A percentile compares a stretch with the other conserved stretches of the same genome.
Conservation (phyloP, 805 yeast species). For the Candida pseudofarinosa region DNA sequence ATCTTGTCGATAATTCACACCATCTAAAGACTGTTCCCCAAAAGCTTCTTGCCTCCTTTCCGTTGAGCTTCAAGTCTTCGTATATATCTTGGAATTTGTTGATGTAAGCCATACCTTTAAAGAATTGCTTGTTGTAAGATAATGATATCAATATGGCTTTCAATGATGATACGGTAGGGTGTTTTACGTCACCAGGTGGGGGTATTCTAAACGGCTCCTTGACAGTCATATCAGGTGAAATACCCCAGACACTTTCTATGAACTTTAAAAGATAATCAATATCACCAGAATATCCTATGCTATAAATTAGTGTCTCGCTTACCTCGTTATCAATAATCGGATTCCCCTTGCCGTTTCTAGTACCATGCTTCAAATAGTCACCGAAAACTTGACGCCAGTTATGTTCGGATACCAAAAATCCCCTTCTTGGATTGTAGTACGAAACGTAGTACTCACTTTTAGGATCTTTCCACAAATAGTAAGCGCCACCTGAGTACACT, state of each 20-base stretch:
- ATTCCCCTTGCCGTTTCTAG: conserved; percentile 1
- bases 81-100: conserved; percentile 33
- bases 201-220: conserved; percentile 3
- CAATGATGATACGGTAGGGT: conserved; percentile 23
- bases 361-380: conserved; percentile 15
- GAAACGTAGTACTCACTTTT: conserved; percentile 14
- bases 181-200: conserved; percentile 13
- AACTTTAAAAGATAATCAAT: conserved; percentile 18
- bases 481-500: conserved; percentile 29
- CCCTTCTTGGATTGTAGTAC: conserved; percentile 16
- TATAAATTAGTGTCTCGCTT: conserved; percentile 25
- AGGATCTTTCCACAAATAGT: conserved; percentile 26
- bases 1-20: conserved; percentile 33
- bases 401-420: conserved; percentile 13
- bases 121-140: conserved; percentile 28
- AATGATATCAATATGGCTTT: conserved; percentile 29
- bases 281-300: conserved; percentile 26
- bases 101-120: conserved; percentile 29
- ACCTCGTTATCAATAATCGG: conserved; percentile 15
- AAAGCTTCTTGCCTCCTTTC: conserved; percentile 17
- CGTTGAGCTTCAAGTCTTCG: conserved; percentile 14
- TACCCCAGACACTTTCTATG: conserved; percentile 30
- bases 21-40: conserved; percentile 38
- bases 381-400: conserved; percentile 20
- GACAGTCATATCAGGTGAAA: conserved; percentile 19